Evolutionary conservation across 1,284 basidiomycete species (phyloP).

Genomic region (Megacollybia platyphylla): DNA sequence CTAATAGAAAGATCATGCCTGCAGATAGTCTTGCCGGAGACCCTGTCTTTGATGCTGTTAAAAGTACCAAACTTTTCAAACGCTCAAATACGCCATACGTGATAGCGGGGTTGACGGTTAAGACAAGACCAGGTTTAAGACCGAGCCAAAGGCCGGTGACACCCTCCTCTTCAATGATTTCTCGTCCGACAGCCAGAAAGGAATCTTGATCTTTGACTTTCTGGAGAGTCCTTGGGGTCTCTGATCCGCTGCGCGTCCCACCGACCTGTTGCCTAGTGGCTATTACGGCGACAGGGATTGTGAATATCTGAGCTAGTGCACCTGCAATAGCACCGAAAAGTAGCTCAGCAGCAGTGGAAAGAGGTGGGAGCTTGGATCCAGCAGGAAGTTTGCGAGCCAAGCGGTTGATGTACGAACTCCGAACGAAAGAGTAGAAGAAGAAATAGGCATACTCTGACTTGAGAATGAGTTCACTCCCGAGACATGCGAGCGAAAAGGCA

Average conservation of each 20-base stretch:
- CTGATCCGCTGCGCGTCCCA: constrained; percentile 13
- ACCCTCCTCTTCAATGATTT: constrained; percentile 91
- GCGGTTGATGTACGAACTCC: constrained; percentile 71
- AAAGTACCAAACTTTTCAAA: constrained; percentile 61
- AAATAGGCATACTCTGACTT: constrained; percentile 93
- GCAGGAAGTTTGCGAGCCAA: constrained; percentile 40
- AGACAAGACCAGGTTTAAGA: constrained; percentile 82
- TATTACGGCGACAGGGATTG: constrained; percentile 95
- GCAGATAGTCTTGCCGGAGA: constrained; percentile 58
- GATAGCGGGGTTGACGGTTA: constrained; percentile 96
- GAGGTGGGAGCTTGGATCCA: constrained; percentile 41
- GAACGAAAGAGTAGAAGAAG: constrained; percentile 94
- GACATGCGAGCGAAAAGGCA: constrained; percentile 19
- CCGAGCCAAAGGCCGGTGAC: constrained; percentile 90
- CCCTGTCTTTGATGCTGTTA: constrained; percentile 38
- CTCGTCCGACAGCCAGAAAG: constrained; percentile 69
- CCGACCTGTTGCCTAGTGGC: constrained; percentile 95
- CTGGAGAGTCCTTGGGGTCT: constrained; percentile 5
- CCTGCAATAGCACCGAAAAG: constrained; percentile 87
- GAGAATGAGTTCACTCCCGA: constrained; percentile 4
- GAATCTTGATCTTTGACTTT: constrained; percentile 38
- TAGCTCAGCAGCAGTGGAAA: constrained; percentile 78
- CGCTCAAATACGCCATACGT: constrained; percentile 96
- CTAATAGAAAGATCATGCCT: constrained; percentile 74
- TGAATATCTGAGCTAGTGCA: constrained; percentile 94